Base-by-base conservation (phyloP, 129 eudicot genomes). In the Chrysanthemum lavandulifolium region DNA sequence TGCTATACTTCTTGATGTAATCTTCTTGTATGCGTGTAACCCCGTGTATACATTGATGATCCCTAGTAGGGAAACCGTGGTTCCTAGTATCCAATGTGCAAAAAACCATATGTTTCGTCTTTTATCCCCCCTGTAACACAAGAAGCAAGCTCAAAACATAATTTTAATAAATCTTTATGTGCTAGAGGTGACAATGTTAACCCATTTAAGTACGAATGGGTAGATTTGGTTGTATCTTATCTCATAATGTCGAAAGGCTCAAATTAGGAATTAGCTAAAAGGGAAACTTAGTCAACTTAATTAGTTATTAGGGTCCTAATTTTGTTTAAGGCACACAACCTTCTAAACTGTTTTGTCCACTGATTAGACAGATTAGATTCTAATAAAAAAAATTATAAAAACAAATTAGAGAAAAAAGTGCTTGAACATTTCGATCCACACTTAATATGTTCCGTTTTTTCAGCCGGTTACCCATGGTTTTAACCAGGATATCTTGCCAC, bases 1-100 rank as follows among this genome's bases (percentile, higher is more conserved):
- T 13, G 73, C 84, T 11, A 78, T 74, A 66, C 84, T 79, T 73
- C 73, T 94, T 43, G 83, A 82, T 18, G 93, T 88, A 77, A 49
- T 84, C 53, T 72, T 81, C 0, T 90, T 81, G 79, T 88, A 90
- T 9, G 98, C 97, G 8, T 81, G 85, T 81, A 94, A 78, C 23
- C 97, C 98, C 21, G 91, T 87, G 80, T 88, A 94, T 14, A 94
- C 69, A 49, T 90, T 85, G 74, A 93, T 63, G 52, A 89, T 81
- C 50, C 98, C 98, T 56, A 89, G 72, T 48, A 87, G 69, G 3
- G 87, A 83, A 64, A 89, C 77, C 6, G 74, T 40, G 8, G 86
- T 85, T 49, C 98, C 98, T 31, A 89, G 68, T 49, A 80, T 31
- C 97, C 98, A 94, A 82, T 94, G 98, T 68, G 88, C 68, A 25